Base-by-base conservation (phyloP, 306 rosid genomes). In the Medicago ruthenica region DNA sequence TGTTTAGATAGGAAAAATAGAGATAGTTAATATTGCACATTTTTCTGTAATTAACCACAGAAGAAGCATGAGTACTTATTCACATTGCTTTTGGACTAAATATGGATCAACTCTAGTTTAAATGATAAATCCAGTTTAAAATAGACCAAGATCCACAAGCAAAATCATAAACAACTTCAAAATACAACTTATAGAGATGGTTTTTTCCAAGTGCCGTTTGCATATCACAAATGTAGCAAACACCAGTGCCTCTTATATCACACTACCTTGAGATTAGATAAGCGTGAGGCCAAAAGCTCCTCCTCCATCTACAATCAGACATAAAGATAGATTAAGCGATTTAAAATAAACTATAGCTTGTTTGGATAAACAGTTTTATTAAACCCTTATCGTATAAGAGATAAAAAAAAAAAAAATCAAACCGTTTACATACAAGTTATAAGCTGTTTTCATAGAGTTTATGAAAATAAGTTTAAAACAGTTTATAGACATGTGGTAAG, bases 231-330 rank as follows among this genome's bases (percentile, higher is more conserved):
- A 20, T 72, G 74, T 68, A 42, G 9, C 40, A 12, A 68, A 48
- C 60, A 59, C 74, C 71, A 59, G 20, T 75, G 41, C 45, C 73
- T 63, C 74, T 44, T 4, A 2, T 44, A n/a, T 41, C 73, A 17
- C 67, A 60, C 84, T 78, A 85, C 74, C 62, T 73, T 44, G 81
- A 80, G 31, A 74, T 59, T 37, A 0, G 85, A 77, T 13, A 84
- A 66, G 3, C 79, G 70, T 5, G 88, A 86, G 0, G 78, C 88
- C 82, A 79, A 27, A 80, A 88, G 15, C 79, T 87, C 87, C 59
- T 71, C 80, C 86, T 88, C 85, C 83, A 90, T 79, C 96, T 90
- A 62, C 79, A 82, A 60, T 73, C 81, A 83, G 62, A 77, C n/a
- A 61, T 36, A 15, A 10, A 62, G 2, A 62, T 0, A 34, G 3